Base-by-base conservation (phyloP, 495 filamentous ascomycete genomes). In the Penicillium cataractarum region DNA sequence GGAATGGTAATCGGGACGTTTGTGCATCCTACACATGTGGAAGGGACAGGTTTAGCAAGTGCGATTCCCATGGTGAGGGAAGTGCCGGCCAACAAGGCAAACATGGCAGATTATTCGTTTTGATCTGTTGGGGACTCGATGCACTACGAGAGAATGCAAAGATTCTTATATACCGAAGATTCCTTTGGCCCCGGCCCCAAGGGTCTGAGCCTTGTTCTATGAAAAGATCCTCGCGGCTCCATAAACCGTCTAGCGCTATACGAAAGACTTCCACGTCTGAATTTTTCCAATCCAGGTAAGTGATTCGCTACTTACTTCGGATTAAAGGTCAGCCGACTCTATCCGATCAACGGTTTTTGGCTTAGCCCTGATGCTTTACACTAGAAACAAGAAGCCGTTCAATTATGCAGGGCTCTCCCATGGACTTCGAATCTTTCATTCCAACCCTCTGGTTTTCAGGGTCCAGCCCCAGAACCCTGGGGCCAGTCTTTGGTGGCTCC, bases 151-250 rank as follows among this genome's bases (percentile, higher is more conserved):
- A 12, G 22, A 29, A 50, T n/a, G 29, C 24, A 29, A 27, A 50
- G 24, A 26, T 15, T 50, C 46, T 55, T 50, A 50, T 50, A 50
- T 50, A 13, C 24, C 12, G 35, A 39, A 29, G n/a, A 13, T 2
- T 50, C 24, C 46, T 50, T 50, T 50, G 46, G 46, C 46, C 46
- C 46, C 46, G 15, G 13, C 46, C 46, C 46, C 46, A 29, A 29
- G 46, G 46, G 46, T 50, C 46, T 50, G 46, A 50, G 46, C 46
- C 46, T 29, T 50, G 46, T 50, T 48, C 46, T 50, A 50, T 50
- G 22, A 27, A 29, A 50, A 29, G 24, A 50, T 27, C 9, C 26
- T 50, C 29, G 3, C 22, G 44, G 44, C 9, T 48, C 44, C 44
- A 26, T 4, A 50, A 17, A 50, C 24, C 29, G 4, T 8, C 26